Base-by-base conservation (phyloP, 371 early-diverging fungal species). In the Syncephalastrum racemosum region DNA sequence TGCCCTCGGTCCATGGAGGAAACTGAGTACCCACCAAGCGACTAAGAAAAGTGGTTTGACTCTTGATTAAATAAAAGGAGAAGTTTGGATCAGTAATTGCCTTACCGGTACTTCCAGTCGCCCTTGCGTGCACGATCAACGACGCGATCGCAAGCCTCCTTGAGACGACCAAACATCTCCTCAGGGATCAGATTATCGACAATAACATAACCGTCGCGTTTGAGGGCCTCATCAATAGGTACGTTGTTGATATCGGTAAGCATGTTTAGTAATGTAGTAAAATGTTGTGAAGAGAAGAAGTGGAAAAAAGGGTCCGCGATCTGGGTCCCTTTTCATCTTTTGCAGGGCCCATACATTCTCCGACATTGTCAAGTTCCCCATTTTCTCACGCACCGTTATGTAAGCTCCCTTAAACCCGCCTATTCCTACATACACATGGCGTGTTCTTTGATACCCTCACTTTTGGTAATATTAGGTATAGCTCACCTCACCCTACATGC, bases 11-110 rank as follows among this genome's bases (percentile, higher is more conserved):
- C 82, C 82, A 82, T 25, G 80, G 82, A 40, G 82, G 82, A 44
- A 82, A 82, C 47, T 77, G 79, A 7, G 76, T 79, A 40, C 82
- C 82, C 8, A 82, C 82, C 41, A 75, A 61, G 49, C 79, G 77
- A 54, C 75, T 67, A 18, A n/a, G 45, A 5, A 14, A 24, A 23
- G 36, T 31, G 6, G 3, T 27, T 27, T 27, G 27, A 27, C 0
- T 10, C n/a, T 52, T 44, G 45, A 50, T 46, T 45, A 59, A 19
- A 58, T 20, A 13, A 25, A 7, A 45, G 2, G 7, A 18, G 8
- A 4, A 40, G 42, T n/a, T 25, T 50, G n/a, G 10, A 46, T 25
- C 10, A 56, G 36, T 3, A 15, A 15, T 43, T 0, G 36, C 7
- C 53, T 22, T 71, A 80, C 80, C 67, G 61, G 50, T 75, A 63